These are phyloP conservation scores for Starmerella apis DNA, from an alignment of 805 yeast genomes.

Conservation along the genomic window DNA sequence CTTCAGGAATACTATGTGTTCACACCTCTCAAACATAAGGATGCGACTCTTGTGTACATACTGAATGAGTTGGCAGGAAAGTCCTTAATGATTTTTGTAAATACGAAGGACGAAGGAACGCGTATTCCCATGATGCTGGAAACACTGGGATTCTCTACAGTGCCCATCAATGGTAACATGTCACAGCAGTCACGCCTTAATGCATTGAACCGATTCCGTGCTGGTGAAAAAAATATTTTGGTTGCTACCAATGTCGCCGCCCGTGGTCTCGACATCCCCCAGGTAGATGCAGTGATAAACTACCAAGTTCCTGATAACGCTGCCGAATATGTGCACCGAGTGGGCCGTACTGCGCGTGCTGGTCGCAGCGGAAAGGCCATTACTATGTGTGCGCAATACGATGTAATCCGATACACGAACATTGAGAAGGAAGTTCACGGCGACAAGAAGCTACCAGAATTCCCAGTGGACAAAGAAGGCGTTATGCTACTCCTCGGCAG, in stretches of 20 bases:
- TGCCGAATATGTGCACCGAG: slow-evolving; percentile 83
- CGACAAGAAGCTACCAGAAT: slow-evolving; percentile 69
- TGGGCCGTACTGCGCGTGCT: slow-evolving; percentile 92
- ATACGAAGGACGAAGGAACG: slow-evolving; percentile 93
- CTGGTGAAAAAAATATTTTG: slow-evolving; percentile 43
- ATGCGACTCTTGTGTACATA: slow-evolving; percentile 72
- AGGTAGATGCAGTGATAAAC: slow-evolving; percentile 85
- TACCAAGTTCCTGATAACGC: slow-evolving; percentile 92
- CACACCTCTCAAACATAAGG: slow-evolving; percentile 84
- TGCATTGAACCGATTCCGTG: slow-evolving; percentile 55
- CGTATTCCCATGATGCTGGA: slow-evolving; percentile 74
- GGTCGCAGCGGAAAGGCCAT: slow-evolving; percentile 91
- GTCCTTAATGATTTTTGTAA: slow-evolving; percentile 76
- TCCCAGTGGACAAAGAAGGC: slow-evolving; percentile 63
- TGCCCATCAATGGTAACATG: slow-evolving; percentile 90
- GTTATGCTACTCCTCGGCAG: slow-evolving; percentile 70
- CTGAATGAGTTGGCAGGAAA: slow-evolving; percentile 79
- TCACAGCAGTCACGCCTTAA: slow-evolving; percentile 80
- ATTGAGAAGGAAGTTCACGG: slow-evolving; percentile 73
- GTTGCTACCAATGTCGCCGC: slow-evolving; percentile 97
- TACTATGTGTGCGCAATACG: slow-evolving; percentile 88
- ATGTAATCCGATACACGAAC: slow-evolving; percentile 73
- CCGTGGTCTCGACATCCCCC: slow-evolving; percentile 89
- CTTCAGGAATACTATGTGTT: slow-evolving; percentile 79
- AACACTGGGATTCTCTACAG: slow-evolving; percentile 73